Percentiles rank a stretch among this genome's conserved stretches.
Conservation (phyloP, 345 rosid genomes). For the Nephelium lappaceum region DNA sequence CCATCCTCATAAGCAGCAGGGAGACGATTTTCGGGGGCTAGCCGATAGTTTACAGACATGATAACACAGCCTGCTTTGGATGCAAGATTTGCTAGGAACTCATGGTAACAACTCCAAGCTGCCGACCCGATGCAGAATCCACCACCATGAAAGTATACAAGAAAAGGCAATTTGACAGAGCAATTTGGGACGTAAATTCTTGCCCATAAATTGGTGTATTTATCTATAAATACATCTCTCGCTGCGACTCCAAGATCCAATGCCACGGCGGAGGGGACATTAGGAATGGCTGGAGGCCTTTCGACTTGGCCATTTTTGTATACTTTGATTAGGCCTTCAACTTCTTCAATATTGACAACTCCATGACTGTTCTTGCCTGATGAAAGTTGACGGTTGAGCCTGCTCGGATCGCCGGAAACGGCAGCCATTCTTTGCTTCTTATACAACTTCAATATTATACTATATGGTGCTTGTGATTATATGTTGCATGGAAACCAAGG, state of each 20-base stretch:
- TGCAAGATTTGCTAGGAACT: constrained; percentile 54
- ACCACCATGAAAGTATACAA: constrained; percentile 77
- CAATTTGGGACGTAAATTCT: constrained; percentile 49
- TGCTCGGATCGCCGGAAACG: constrained; percentile 35
- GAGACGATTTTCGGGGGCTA: constrained; percentile 67
- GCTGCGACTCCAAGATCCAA: constrained; percentile 39
- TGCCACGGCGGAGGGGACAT: constrained; percentile 39
- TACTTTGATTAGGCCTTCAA: constrained; percentile 68
- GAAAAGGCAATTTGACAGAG: constrained; percentile 50
- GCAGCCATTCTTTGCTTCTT: constrained; percentile 47
- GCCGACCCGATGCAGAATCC: constrained; percentile 75
- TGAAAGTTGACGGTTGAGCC: constrained; percentile 25
- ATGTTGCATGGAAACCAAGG: background rate
- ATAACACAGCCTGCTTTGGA: constrained; percentile 47
- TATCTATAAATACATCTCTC: constrained; percentile 49
- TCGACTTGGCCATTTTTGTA: constrained; percentile 67
- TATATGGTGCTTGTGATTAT: background rate
- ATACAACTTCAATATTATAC: background rate
- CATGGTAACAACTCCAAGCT: constrained; percentile 70
- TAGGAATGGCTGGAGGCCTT: constrained; percentile 59
- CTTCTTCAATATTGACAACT: constrained; percentile 52
- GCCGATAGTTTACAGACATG: constrained; percentile 56
- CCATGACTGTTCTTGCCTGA: constrained; percentile 41
- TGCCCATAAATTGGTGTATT: constrained; percentile 48
- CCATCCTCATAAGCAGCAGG: constrained; percentile 78